Base-by-base conservation (phyloP, 495 filamentous ascomycete genomes). In the Peziza echinospora region DNA sequence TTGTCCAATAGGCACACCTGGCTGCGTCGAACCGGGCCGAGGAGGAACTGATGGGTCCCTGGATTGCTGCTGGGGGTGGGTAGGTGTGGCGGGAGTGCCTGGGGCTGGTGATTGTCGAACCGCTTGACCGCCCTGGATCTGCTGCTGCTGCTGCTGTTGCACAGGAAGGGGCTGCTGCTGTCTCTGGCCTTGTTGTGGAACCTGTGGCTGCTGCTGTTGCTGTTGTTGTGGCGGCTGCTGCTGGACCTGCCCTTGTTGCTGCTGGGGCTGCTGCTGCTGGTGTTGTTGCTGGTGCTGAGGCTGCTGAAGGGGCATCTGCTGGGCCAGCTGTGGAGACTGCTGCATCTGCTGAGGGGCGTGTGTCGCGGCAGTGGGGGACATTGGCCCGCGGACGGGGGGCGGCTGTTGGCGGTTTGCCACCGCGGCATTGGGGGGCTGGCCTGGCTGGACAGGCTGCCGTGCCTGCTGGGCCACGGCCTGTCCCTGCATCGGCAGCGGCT, bases 111-210 rank as follows among this genome's bases (percentile, higher is more conserved):
- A 55, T 43, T 41, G 49, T 50, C 45, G 50, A 58, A 43, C 41
- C 11, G 17, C 11, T 24, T 5, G 41, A 43, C 13, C 13, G 11
- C 41, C 41, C 13, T 21, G 13, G 13, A 21, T 11, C 5, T 16
- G 5, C 25, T 24, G 22, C 43, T 42, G 40, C 40, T 42, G 40
- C 19, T 21, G 10, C 40, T 42, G 45, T 45, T 45, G 45, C 41
- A 45, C 40, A 44, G 53, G 52, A 24, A 44, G 47, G 41, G 47
- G 56, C 47, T 39, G 46, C 46, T 56, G 54, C 24, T 49, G 5
- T 41, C 43, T 8, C 42, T 37, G 43, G 47, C 56, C 26, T 52
- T 59, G 48, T 44, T 58, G 59, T 43, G 45, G 53, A 19, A 63
- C 54, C 44, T 65, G 59, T 23, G 17, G 41, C 47, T 43, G 21